Percentiles rank a stretch among this genome's conserved stretches.
These are phyloP conservation scores for Cordyceps cateniannulata DNA, from an alignment of 2,329 filamentous ascomycete genomes.

Conservation along the genomic window DNA sequence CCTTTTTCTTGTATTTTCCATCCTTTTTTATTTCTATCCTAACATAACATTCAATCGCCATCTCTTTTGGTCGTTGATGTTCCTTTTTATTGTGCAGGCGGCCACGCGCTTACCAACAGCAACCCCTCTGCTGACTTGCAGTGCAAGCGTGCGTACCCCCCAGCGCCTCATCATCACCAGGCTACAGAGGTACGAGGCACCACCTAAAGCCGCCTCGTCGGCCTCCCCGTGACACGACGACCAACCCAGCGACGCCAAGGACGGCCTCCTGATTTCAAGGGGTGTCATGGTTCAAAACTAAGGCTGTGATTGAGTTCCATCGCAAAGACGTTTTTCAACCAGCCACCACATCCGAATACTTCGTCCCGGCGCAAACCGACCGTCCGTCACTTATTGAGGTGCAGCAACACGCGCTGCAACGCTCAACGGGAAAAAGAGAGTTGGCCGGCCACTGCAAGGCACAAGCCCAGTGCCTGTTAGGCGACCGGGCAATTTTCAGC, in stretches of 20 bases:
- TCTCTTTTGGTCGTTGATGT: not conserved
- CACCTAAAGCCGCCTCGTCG: not conserved
- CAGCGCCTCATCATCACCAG: not conserved
- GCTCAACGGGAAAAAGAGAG: not conserved
- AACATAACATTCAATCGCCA: not conserved
- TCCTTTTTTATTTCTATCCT: not conserved
- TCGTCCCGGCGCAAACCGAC: not conserved
- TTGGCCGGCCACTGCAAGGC: constrained; percentile 7
- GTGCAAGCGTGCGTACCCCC: not conserved
- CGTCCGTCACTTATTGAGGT: not conserved
- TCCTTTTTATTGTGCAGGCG: not conserved
- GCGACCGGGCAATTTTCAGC: not conserved
- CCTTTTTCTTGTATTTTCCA: not conserved
- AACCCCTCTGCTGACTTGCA: not conserved
- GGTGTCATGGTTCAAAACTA: not conserved
- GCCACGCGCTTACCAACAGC: not conserved
- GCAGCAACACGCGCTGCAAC: not conserved
- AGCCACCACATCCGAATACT: too few relatives aligned
- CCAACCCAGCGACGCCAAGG: not conserved
- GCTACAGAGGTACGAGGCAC: not conserved
- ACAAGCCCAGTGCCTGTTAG: not conserved
- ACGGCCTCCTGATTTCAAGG: not conserved
- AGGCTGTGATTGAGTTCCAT: too few relatives aligned
- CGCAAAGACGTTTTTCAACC: too few relatives aligned
- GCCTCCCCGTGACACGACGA: constrained; percentile 4